phyloP scores from a whole-genome alignment of 257 asterid genomes.

The Perilla frutescens region DNA sequence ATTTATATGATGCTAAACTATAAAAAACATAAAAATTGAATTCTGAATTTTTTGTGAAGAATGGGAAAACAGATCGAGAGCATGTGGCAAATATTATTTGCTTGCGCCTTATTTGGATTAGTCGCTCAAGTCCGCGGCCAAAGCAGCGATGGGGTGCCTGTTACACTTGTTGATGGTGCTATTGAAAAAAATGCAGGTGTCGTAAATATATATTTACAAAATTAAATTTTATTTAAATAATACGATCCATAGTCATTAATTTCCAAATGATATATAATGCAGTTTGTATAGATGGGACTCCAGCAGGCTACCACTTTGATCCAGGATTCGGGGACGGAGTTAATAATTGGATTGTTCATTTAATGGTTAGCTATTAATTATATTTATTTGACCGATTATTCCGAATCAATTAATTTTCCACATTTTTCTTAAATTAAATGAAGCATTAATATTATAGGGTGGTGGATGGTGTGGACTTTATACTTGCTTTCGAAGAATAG shows the following conservation, averaged over 20 bases:
- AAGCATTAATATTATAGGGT: slow-evolving; percentile 33
- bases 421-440: not conserved
- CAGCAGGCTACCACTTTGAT: slow-evolving; percentile 32
- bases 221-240: no score
- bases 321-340: slow-evolving; percentile 27
- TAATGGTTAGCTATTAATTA: not conserved
- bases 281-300: slow-evolving; percentile 43
- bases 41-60: not conserved
- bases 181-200: not conserved
- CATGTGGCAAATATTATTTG: not conserved
- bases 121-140: not conserved
- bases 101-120: not conserved
- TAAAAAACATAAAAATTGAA: not conserved
- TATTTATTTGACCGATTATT: no score
- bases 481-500: not conserved
- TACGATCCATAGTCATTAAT: no score
- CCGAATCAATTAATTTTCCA: not conserved
- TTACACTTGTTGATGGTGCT: not conserved
- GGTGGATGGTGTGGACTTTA: slow-evolving; percentile 48
- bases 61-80: not conserved
- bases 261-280: no score
- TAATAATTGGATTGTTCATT: slow-evolving; percentile 31
- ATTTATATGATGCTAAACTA: no score
- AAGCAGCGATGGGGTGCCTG: not conserved
- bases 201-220: not conserved